A percentile compares a stretch with the other conserved stretches of the same genome.
phyloP scores from a whole-genome alignment of 2,329 filamentous ascomycete genomes.

The Atkinsonella texensis region DNA sequence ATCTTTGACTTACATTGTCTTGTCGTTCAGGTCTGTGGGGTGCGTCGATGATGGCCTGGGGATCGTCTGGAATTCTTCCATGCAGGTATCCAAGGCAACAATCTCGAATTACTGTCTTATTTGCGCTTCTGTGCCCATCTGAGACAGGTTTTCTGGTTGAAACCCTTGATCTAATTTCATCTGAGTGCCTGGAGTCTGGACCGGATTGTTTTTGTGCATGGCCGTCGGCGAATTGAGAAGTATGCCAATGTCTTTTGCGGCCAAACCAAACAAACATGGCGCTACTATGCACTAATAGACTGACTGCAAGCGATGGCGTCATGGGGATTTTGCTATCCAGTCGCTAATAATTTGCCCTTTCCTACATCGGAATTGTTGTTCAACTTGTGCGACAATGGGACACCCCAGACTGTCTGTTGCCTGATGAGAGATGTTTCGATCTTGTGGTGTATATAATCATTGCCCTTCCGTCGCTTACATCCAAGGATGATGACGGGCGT shows the following conservation, averaged over 20 bases:
- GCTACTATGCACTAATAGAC: not conserved
- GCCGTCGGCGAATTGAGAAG: not conserved
- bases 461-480: too few species aligned
- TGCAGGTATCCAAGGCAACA: slow-evolving; percentile 1
- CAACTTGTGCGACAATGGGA: not conserved
- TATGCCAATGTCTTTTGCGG: slow-evolving; percentile 1
- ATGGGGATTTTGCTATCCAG: not conserved
- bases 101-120: not conserved
- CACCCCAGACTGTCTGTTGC: too few species aligned
- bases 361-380: not conserved
- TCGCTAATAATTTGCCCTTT: not conserved
- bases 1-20: not conserved
- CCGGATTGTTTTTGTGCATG: not conserved
- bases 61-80: not conserved
- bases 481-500: too few species aligned
- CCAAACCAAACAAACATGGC: not conserved
- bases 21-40: not conserved
- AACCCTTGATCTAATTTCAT: not conserved
- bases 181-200: not conserved
- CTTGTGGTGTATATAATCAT: too few species aligned
- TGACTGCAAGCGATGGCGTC: not conserved
- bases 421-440: too few species aligned
- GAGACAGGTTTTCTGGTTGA: not conserved
- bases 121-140: slow-evolving; percentile 1
- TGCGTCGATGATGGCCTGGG: not conserved